Conservation (phyloP, 441 rosid genomes). For the Gossypium gossypioides region DNA sequence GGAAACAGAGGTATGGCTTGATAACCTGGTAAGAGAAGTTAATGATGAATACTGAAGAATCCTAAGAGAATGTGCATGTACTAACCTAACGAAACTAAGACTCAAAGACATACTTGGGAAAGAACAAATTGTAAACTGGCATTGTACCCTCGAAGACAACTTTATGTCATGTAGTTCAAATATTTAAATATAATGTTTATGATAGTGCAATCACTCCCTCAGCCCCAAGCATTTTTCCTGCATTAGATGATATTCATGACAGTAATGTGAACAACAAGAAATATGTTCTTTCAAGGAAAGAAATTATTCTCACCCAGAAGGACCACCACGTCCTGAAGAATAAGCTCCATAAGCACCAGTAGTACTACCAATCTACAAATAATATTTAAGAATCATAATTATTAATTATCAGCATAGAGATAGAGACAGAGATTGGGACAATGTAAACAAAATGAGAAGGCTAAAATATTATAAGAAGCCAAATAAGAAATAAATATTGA, state of each 20-base stretch:
- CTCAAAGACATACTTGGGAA: not conserved
- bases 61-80: slow-evolving; percentile 12
- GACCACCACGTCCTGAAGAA: slow-evolving; percentile 64
- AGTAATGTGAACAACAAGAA: not conserved
- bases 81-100: slow-evolving; percentile 2
- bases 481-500: not conserved
- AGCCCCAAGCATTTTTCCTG: not conserved
- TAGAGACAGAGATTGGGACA: not conserved
- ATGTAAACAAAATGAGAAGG: not conserved
- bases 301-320: slow-evolving; percentile 59
- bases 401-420: not conserved
- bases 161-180: not conserved
- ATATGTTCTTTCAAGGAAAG: not conserved
- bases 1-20: slow-evolving; percentile 60
- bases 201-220: not conserved
- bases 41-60: slow-evolving; percentile 25
- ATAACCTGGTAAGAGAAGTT: slow-evolving; percentile 67
- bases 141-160: not conserved
- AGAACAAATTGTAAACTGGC: not conserved
- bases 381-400: not conserved
- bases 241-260: not conserved
- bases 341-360: slow-evolving; percentile 78
- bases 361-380: slow-evolving; percentile 51
- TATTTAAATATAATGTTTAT: not conserved
- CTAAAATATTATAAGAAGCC: too few species aligned